These are phyloP conservation scores for Balansia obtecta DNA, from an alignment of 2,329 filamentous ascomycete species.

Conservation along the genomic window DNA sequence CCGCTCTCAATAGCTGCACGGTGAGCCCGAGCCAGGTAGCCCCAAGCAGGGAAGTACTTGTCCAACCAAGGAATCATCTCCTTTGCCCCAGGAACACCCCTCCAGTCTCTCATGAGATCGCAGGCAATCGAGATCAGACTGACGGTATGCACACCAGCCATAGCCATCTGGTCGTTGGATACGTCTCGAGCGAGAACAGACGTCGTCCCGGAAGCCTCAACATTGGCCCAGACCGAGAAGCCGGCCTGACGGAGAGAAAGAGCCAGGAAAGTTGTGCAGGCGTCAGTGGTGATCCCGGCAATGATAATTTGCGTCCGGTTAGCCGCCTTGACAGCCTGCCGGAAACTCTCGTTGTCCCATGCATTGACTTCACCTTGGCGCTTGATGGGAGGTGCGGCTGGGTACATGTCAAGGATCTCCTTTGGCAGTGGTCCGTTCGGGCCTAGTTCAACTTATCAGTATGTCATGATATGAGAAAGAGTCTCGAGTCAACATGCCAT, in stretches of 20 bases:
- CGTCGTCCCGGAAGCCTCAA: conserved; percentile 58
- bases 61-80: conserved; percentile 53
- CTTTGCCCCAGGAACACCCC: conserved; percentile 35
- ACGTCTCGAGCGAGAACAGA: conserved; percentile 27
- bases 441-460: conserved; percentile 23
- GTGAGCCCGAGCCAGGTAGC: conserved; percentile 39
- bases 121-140: conserved; percentile 45
- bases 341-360: conserved; percentile 63
- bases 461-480: neutral
- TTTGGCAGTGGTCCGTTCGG: conserved; percentile 58
- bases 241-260: conserved; percentile 59
- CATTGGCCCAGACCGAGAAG: conserved; percentile 62
- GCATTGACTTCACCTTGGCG: conserved; percentile 64
- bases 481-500: conserved; percentile 17
- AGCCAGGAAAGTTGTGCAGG: conserved; percentile 63
- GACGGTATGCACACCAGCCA: neutral
- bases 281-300: conserved; percentile 61
- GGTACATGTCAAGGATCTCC: conserved; percentile 36
- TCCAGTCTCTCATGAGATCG: conserved; percentile 63
- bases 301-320: conserved; percentile 60
- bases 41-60: conserved; percentile 52
- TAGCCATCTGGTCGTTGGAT: conserved; percentile 1
- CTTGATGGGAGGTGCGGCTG: conserved; percentile 50
- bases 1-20: neutral
- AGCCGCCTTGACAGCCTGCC: conserved; percentile 49